Percentiles rank a stretch among this genome's conserved stretches.
Evolutionary conservation across 2,329 filamentous ascomycete species (phyloP).

Genomic region (Fusarium sp.): DNA sequence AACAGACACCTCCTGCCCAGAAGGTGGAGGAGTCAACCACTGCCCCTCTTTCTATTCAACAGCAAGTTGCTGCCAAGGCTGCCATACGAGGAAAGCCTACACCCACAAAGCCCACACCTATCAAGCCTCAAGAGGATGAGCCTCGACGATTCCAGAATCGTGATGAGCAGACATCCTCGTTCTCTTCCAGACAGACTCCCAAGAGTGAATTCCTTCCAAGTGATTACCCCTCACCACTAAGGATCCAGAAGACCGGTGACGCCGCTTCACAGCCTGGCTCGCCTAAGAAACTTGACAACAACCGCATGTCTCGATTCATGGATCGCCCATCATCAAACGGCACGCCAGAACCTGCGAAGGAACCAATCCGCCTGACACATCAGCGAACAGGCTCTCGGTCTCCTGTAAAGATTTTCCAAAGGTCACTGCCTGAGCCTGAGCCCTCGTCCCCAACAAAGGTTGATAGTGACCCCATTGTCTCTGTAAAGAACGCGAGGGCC

Average conservation of each 20-base stretch:
- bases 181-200: conserved; percentile 35
- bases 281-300: conserved; percentile 68
- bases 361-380: conserved; percentile 44
- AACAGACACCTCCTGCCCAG: conserved; percentile 14
- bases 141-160: background rate
- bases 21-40: conserved; percentile 34
- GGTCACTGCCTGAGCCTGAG: conserved; percentile 44
- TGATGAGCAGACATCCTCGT: conserved; percentile 32
- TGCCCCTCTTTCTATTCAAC: conserved; percentile 47
- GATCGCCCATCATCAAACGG: conserved; percentile 52
- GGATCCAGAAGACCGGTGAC: conserved; percentile 45
- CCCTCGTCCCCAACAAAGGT: conserved; percentile 48
- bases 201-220: conserved; percentile 41
- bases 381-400: conserved; percentile 51
- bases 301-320: conserved; percentile 68
- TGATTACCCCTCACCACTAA: conserved; percentile 42
- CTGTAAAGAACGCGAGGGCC: conserved; percentile 50
- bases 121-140: conserved; percentile 31
- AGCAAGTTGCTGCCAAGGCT: conserved; percentile 51
- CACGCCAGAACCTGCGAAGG: conserved; percentile 40
- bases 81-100: conserved; percentile 44
- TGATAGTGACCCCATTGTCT: conserved; percentile 50
- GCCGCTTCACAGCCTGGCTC: conserved; percentile 59
- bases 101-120: conserved; percentile 39
- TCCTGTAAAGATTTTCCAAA: conserved; percentile 51